These are phyloP conservation scores for Colletotrichum lupini DNA, from an alignment of 2,329 filamentous ascomycete genomes.

Conservation along the genomic window DNA sequence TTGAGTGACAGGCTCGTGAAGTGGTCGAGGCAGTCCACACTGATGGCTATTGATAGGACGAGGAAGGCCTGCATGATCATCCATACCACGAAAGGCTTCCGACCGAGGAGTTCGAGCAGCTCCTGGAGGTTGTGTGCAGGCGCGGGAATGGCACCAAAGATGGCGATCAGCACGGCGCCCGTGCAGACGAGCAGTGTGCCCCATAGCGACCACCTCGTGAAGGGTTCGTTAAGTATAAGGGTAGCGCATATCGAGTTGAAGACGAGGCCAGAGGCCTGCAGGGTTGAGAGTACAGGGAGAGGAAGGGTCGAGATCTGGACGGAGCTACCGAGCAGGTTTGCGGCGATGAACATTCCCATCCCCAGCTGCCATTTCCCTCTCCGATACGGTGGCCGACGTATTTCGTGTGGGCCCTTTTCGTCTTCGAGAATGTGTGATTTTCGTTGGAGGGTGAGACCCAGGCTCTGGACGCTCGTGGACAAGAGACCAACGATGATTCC, in stretches of 20 bases:
- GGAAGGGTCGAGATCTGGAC: conserved; percentile 98
- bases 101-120: conserved; percentile 78
- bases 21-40: conserved; percentile 66
- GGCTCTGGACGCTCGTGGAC: conserved; percentile 93
- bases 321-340: conserved; percentile 93
- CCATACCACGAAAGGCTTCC: conserved; percentile 86
- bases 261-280: conserved; percentile 95
- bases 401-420: conserved; percentile 83
- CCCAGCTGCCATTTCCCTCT: conserved; percentile 95
- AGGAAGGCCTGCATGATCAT: conserved; percentile 83
- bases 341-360: conserved; percentile 96
- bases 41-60: conserved; percentile 74
- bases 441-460: conserved; percentile 94
- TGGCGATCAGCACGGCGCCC: conserved; percentile 91
- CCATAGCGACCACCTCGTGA: conserved; percentile 91
- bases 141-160: conserved; percentile 93
- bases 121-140: conserved; percentile 90
- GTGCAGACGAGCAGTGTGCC: conserved; percentile 89
- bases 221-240: conserved; percentile 90
- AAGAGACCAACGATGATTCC: conserved; percentile 93
- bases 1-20: conserved; percentile 67
- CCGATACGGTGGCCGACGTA: conserved; percentile 86
- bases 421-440: conserved; percentile 99
- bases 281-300: conserved; percentile 90
- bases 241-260: conserved; percentile 99